A percentile compares a stretch with the other conserved stretches of the same genome.
Evolutionary conservation across 495 filamentous ascomycete genomes (phyloP).

Genomic region (Penicillium pancosmium): DNA sequence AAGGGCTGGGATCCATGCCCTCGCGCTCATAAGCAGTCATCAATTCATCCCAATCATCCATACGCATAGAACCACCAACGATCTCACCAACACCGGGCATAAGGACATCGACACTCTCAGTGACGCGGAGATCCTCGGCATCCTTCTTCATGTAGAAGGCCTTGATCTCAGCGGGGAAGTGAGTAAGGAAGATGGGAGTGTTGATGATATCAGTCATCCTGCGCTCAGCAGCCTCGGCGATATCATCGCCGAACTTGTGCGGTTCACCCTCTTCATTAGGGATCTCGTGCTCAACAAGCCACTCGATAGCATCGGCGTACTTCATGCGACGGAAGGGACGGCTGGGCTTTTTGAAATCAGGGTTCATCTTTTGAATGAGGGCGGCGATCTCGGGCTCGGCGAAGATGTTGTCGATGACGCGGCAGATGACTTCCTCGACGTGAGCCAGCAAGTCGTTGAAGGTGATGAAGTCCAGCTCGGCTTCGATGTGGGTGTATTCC

Average conservation of each 20-base stretch:
- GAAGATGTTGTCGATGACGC: conserved; percentile 76
- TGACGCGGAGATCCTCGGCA: conserved; percentile 76
- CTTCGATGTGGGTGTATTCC: conserved; percentile 97
- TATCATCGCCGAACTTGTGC: conserved; percentile 94
- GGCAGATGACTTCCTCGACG: conserved; percentile 85
- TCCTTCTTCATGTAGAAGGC: conserved; percentile 99
- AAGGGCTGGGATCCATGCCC: conserved; percentile 80
- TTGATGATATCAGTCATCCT: conserved; percentile 97
- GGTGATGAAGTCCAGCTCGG: conserved; percentile 92
- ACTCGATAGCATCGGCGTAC: conserved; percentile 91
- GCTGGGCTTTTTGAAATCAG: conserved; percentile 76
- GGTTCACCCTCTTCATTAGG: conserved; percentile 88
- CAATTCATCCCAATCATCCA: conserved; percentile 89
- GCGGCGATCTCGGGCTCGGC: conserved; percentile 68
- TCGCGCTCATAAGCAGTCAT: conserved; percentile 86
- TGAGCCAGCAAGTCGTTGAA: conserved; percentile 93
- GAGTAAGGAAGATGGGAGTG: conserved; percentile 91
- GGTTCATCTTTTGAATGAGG: conserved; percentile 83
- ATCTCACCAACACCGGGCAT: conserved; percentile 99
- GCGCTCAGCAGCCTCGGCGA: conserved; percentile 96
- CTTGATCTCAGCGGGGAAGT: conserved; percentile 98
- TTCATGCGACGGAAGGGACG: conserved; percentile 95
- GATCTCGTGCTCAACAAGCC: conserved; percentile 87
- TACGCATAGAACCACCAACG: conserved; percentile 95
- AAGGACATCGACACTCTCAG: conserved; percentile 92